phyloP scores from a whole-genome alignment of 805 yeast genomes.

The Metschnikowia baotianmanensis region DNA sequence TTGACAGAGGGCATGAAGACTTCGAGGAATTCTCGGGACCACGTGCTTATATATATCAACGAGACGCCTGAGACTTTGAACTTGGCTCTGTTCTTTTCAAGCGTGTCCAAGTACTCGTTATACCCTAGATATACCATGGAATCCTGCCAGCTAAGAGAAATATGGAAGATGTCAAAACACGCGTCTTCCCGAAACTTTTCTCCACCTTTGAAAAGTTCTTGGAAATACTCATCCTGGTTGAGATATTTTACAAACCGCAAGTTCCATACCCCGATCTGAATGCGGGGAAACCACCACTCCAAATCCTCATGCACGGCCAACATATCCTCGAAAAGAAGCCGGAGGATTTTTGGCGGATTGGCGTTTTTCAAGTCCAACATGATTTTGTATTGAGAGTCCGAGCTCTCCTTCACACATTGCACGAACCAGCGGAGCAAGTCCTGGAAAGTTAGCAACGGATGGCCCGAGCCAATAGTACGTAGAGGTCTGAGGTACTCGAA shows the following conservation, averaged over 20 bases:
- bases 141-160: constrained; percentile 34
- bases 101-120: constrained; percentile 32
- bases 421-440: constrained; percentile 35
- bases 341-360: constrained; percentile 36
- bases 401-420: constrained; percentile 18
- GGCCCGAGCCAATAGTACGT: constrained; percentile 33
- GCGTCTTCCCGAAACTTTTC: constrained; percentile 15
- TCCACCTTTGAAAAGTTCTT: constrained; percentile 18
- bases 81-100: constrained; percentile 15
- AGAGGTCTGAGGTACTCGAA: constrained; percentile 25
- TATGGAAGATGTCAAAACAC: constrained; percentile 37
- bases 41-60: constrained; percentile 35
- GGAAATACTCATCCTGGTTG: constrained; percentile 39
- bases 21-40: constrained; percentile 35
- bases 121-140: constrained; percentile 34
- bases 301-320: constrained; percentile 28
- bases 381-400: constrained; percentile 22
- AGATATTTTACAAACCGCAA: constrained; percentile 35
- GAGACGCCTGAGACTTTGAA: constrained; percentile 37
- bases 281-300: constrained; percentile 36
- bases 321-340: constrained; percentile 30
- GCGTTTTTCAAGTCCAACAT: constrained; percentile 40
- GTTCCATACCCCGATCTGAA: constrained; percentile 44
- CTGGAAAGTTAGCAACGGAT: constrained; percentile 30
- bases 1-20: constrained; percentile 37